Evolutionary conservation across 208 protist species (phyloP), one percentile per base, ranked within the genome.

Genomic region (Crithidia bombi): DNA sequence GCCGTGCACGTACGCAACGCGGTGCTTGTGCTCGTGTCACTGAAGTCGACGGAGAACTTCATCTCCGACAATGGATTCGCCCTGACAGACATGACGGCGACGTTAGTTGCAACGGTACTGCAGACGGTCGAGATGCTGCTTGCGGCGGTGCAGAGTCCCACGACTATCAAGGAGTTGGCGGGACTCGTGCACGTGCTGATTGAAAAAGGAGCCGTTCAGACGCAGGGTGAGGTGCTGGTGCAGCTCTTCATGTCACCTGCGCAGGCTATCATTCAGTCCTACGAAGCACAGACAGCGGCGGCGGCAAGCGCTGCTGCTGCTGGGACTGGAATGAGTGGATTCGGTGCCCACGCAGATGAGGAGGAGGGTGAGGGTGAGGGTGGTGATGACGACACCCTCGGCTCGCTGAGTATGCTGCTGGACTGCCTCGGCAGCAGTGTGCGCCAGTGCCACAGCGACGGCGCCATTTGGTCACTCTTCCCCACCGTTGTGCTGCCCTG

Each of bases 41-140:
- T 96, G 12, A 78, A 67, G 21, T 55, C 86, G 0, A 82, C 82
- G 14, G 78, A 87, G 65, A 79, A 92, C 73, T 96, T 93, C 43
- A 55, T 93, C 41, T 79, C 77, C 6, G 88, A 92, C 70, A 59
- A 77, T 35, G 23, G 71, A 32, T 96, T 96, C 50, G 74, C 69
- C 0, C 50, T 70, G 4, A 73, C 30, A 0, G 88, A 96, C 70
- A 19, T 94, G 23, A 38, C 86, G 1, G 23, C 78, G 3, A 83
- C 76, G 17, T 69, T 73, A n/a, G 73, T 91, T 43, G n/a, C 57
- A 26, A 79, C 69, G 6, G 63, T 94, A 17, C 69, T 93, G 25
- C 35, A 21, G 39, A 71, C 85, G 21, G 65, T 94, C 14, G 70
- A 86, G 72, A 51, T 65, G 21, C 64, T 91, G 39, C 64, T 96